phyloP scores from a whole-genome alignment of 148 eudicot species.

The Polygonum maritimum region DNA sequence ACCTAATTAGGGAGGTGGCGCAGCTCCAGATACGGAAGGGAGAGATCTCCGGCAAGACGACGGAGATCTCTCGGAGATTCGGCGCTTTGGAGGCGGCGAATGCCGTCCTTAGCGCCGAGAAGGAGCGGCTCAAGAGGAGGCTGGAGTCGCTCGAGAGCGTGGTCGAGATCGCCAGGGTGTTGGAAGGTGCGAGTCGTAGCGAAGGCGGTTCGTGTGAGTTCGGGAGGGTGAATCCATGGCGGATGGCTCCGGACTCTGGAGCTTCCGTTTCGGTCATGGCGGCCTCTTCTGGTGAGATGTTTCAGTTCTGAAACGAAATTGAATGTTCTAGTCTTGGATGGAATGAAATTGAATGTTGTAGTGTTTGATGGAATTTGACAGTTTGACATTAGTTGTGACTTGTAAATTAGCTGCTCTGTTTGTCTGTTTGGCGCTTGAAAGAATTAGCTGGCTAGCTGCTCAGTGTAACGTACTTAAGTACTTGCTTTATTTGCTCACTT shows the following conservation, averaged over 20 bases:
- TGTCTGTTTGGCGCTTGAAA: too few relatives aligned
- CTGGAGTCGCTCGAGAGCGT: slow-evolving; percentile 38
- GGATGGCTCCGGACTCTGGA: slow-evolving; percentile 12
- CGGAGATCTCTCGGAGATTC: slow-evolving; percentile 11
- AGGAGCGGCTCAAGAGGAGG: slow-evolving; percentile 33
- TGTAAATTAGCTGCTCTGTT: background rate
- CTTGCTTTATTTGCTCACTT: background rate
- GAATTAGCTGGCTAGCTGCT: background rate
- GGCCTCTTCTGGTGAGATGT: slow-evolving; percentile 10
- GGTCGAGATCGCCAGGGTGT: slow-evolving; percentile 21
- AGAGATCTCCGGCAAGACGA: slow-evolving; percentile 21
- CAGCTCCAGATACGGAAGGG: slow-evolving; percentile 21
- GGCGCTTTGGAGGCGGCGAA: slow-evolving; percentile 27
- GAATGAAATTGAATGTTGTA: background rate
- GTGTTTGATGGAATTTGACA: background rate
- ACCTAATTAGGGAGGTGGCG: slow-evolving; percentile 28
- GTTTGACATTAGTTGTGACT: background rate
- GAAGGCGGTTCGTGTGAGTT: slow-evolving; percentile 4
- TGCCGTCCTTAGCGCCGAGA: slow-evolving; percentile 23
- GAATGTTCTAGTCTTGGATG: background rate
- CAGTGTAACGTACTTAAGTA: background rate
- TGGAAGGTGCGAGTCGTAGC: background rate
- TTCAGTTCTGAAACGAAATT: slow-evolving; percentile 7
- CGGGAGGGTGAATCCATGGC: slow-evolving; percentile 33
- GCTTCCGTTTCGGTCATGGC: slow-evolving; percentile 18